Percentiles rank a stretch among this genome's conserved stretches.
phyloP scores from a whole-genome alignment of 805 yeast species.

The Nakazawaea ishiwadae region DNA sequence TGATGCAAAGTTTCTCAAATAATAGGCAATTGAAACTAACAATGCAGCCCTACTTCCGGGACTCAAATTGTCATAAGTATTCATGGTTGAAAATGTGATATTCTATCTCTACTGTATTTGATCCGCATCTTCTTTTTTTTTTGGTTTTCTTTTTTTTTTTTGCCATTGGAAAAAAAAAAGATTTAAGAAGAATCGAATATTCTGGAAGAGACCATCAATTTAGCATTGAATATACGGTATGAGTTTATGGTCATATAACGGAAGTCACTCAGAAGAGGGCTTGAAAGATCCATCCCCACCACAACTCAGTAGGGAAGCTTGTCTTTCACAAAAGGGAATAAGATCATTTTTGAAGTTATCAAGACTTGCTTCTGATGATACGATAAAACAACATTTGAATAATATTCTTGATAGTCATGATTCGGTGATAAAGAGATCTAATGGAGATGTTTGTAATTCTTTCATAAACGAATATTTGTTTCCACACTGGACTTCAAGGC shows the following conservation, averaged over 20 bases:
- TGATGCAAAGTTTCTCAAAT: background rate
- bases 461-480: constrained; percentile 32
- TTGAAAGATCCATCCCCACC: constrained; percentile 23
- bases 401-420: constrained; percentile 29
- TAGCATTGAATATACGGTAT: too few species aligned
- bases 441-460: constrained; percentile 24
- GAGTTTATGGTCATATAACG: constrained; percentile 19
- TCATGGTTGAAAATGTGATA: background rate
- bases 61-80: background rate
- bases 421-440: constrained; percentile 3
- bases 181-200: too few species aligned
- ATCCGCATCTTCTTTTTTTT: too few species aligned
- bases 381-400: constrained; percentile 37
- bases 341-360: constrained; percentile 31
- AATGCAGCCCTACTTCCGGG: constrained; percentile 3
- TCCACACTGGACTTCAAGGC: constrained; percentile 43
- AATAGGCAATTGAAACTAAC: background rate
- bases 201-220: too few species aligned
- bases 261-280: constrained; percentile 11
- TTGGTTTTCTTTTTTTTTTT: too few species aligned
- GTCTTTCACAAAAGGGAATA: constrained; percentile 30
- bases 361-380: constrained; percentile 39
- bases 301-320: constrained; percentile 21
- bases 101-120: too few species aligned
- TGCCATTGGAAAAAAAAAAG: too few species aligned